Evolutionary conservation across 2,329 filamentous ascomycete genomes (phyloP).

Genomic region (Curvularia sp.): DNA sequence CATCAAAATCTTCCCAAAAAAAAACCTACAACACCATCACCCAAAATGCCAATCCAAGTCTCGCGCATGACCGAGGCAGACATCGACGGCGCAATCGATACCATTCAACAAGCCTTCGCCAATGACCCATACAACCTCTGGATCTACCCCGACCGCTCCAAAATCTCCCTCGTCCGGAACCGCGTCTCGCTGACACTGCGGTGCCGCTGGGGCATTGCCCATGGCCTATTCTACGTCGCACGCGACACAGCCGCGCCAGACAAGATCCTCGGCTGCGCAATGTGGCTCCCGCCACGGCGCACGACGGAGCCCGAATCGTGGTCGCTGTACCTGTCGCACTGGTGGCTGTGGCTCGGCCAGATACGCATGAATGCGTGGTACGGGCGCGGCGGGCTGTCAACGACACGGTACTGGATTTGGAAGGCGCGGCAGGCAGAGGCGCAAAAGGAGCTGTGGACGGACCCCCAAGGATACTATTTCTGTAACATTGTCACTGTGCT

Average conservation of each 20-base stretch:
- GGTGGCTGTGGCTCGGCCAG: constrained; percentile 72
- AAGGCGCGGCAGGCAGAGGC: constrained; percentile 69
- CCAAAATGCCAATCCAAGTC: constrained; percentile 60
- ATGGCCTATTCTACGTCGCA: constrained; percentile 73
- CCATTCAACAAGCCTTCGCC: constrained; percentile 71
- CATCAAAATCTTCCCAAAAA: background rate
- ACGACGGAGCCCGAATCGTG: constrained; percentile 61
- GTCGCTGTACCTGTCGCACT: constrained; percentile 68
- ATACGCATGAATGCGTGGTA: constrained; percentile 71
- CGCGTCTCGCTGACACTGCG: constrained; percentile 60
- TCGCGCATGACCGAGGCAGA: constrained; percentile 64
- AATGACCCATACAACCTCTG: constrained; percentile 72
- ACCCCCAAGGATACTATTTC: constrained; percentile 74
- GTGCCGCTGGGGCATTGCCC: constrained; percentile 73
- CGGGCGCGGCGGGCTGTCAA: constrained; percentile 72
- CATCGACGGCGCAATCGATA: constrained; percentile 69
- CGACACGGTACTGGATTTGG: constrained; percentile 76
- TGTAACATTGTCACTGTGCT: constrained; percentile 77
- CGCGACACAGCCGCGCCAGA: constrained; percentile 61
- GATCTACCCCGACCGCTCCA: constrained; percentile 66
- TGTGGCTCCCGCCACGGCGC: constrained; percentile 71
- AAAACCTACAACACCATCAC: constrained; percentile 19
- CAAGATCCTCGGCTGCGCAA: constrained; percentile 72
- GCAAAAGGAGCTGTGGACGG: constrained; percentile 69
- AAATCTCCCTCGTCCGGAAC: constrained; percentile 31